A percentile compares a stretch with the other conserved stretches of the same genome.
These are phyloP conservation scores for Fraxinus xanthoxyloides DNA, from an alignment of 305 asterid genomes.

Conservation along the genomic window DNA sequence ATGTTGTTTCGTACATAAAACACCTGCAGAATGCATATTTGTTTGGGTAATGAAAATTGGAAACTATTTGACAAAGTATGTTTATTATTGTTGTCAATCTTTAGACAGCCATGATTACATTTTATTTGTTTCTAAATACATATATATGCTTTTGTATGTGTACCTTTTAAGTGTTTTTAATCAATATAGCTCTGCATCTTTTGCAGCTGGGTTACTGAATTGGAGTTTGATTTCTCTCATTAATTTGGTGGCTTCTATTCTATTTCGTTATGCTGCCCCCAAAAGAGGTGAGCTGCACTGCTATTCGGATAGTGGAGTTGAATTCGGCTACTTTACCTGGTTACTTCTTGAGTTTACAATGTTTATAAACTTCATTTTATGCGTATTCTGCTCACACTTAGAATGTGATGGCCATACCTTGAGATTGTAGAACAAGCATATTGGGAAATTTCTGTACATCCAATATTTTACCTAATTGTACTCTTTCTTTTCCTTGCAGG, in stretches of 20 bases:
- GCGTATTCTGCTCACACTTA: background rate
- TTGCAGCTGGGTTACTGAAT: slow-evolving; percentile 81
- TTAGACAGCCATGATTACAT: background rate
- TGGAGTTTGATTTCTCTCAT: slow-evolving; percentile 89
- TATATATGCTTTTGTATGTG: slow-evolving; percentile 1
- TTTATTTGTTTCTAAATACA: background rate
- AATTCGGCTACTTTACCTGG: slow-evolving; percentile 18
- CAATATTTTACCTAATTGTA: slow-evolving; percentile 10
- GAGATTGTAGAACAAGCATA: background rate
- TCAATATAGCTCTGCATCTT: slow-evolving; percentile 21
- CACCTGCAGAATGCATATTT: background rate
- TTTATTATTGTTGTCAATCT: background rate
- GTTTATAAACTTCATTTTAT: slow-evolving; percentile 11
- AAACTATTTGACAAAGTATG: background rate
- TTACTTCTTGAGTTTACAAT: slow-evolving; percentile 5
- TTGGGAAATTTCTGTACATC: background rate
- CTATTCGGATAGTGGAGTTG: slow-evolving; percentile 24
- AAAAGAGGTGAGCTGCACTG: slow-evolving; percentile 58
- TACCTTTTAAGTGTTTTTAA: background rate
- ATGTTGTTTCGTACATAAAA: background rate
- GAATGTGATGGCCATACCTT: slow-evolving; percentile 2
- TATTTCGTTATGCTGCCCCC: slow-evolving; percentile 58
- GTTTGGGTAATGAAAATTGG: background rate
- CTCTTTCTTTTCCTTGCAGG: slow-evolving; percentile 43
- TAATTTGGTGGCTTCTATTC: slow-evolving; percentile 69